A percentile compares a stretch with the other conserved stretches of the same genome.
Conservation (phyloP, 768 basidiomycete genomes). For the Mycena floridula region DNA sequence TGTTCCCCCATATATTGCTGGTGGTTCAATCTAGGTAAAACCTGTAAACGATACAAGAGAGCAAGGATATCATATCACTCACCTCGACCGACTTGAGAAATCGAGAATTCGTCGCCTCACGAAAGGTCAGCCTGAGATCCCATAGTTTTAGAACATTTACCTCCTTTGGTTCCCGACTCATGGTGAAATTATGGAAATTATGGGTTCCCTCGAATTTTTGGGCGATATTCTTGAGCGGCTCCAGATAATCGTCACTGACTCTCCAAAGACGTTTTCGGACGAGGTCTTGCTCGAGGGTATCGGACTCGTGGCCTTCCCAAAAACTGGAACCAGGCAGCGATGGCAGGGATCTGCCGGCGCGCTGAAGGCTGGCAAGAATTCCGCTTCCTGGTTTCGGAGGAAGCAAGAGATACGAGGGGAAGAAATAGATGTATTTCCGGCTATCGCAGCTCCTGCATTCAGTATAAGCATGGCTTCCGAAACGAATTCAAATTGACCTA, state of each 20-base stretch:
- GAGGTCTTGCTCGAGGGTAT: constrained; percentile 51
- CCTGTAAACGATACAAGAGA: too few species aligned
- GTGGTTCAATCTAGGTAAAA: constrained; percentile 77
- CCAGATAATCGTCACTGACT: constrained; percentile 44
- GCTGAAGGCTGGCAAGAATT: constrained; percentile 40
- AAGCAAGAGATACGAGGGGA: constrained; percentile 88
- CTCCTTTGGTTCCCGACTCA: constrained; percentile 79
- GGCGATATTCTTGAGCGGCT: constrained; percentile 47
- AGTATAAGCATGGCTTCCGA: too few species aligned
- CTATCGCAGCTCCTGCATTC: constrained; percentile 78
- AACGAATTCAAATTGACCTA: too few species aligned
- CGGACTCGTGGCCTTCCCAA: constrained; percentile 41
- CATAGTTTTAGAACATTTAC: too few species aligned
- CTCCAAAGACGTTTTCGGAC: constrained; percentile 71
- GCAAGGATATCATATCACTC: constrained; percentile 3
- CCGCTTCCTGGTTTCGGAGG: constrained; percentile 79
- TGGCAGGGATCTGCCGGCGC: constrained; percentile 22
- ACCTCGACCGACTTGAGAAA: constrained; percentile 87
- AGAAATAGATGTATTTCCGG: constrained; percentile 95
- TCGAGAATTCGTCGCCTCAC: constrained; percentile 78
- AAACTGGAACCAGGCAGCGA: constrained; percentile 42
- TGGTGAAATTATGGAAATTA: constrained; percentile 98
- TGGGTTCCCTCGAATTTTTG: constrained; percentile 80
- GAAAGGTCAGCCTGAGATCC: too few species aligned
- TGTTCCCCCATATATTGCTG: constrained; percentile 83